These are phyloP conservation scores for Spizellomyces punctatus DNA, from an alignment of 192 early-diverging fungal species.

Conservation along the genomic window DNA sequence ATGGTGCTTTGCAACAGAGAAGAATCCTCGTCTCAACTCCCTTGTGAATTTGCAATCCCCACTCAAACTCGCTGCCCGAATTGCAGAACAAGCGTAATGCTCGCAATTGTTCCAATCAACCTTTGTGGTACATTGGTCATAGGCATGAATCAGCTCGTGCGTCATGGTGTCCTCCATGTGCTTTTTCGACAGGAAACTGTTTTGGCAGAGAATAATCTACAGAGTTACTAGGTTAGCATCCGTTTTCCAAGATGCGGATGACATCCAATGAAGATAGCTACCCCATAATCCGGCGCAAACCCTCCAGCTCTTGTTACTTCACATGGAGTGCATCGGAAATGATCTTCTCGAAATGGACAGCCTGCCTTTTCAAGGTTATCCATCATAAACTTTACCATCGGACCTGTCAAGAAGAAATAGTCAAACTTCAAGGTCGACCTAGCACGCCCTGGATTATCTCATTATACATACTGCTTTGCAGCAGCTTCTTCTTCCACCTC, in stretches of 20 bases:
- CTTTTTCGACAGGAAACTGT: constrained; percentile 73
- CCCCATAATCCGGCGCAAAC: constrained; percentile 75
- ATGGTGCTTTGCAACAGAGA: constrained; percentile 49
- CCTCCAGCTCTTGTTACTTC: constrained; percentile 83
- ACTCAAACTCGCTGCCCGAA: constrained; percentile 49
- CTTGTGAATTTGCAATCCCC: constrained; percentile 54
- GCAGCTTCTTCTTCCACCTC: constrained; percentile 72
- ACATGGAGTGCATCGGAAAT: constrained; percentile 83
- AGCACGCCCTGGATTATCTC: too few relatives aligned
- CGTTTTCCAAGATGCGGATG: neutral
- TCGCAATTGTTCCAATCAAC: constrained; percentile 49
- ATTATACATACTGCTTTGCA: constrained; percentile 50
- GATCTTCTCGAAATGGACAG: constrained; percentile 55
- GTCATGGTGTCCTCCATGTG: constrained; percentile 92
- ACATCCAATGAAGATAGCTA: constrained; percentile 1
- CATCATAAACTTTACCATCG: constrained; percentile 89
- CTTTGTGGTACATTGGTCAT: constrained; percentile 53
- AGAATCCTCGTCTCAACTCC: constrained; percentile 45
- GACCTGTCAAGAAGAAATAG: constrained; percentile 43
- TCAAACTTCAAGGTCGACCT: too few relatives aligned
- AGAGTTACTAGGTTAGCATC: neutral
- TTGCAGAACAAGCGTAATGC: constrained; percentile 58
- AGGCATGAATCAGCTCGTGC: constrained; percentile 76
- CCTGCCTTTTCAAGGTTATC: constrained; percentile 73
- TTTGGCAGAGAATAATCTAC: constrained; percentile 82